Evolutionary conservation across 768 basidiomycete genomes (phyloP).

Genomic region (Russula sp.): DNA sequence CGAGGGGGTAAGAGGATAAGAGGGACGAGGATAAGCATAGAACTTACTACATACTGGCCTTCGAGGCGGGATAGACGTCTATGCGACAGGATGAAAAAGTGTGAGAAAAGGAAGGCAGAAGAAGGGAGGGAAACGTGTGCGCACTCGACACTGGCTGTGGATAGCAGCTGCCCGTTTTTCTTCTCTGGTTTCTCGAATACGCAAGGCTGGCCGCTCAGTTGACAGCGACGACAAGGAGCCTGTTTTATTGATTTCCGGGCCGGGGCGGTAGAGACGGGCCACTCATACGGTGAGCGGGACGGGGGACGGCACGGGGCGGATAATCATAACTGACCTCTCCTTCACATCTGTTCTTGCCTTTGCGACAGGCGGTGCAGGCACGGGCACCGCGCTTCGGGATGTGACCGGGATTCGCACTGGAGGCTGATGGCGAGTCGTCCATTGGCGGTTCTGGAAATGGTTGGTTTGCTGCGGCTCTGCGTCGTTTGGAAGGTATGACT

Average conservation of each 20-base stretch:
- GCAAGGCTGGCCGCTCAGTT: conserved; percentile 74
- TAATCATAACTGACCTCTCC: conserved; percentile 64
- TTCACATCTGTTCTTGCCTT: conserved; percentile 91
- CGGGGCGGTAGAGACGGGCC: conserved; percentile 77
- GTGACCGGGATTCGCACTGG: conserved; percentile 46
- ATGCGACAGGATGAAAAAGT: conserved; percentile 17
- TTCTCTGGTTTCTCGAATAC: conserved; percentile 91
- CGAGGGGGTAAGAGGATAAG: conserved; percentile 11
- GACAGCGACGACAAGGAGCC: conserved; percentile 90
- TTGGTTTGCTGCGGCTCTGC: conserved; percentile 44
- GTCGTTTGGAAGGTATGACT: conserved; percentile 49
- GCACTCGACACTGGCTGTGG: conserved; percentile 72
- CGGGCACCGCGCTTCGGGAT: conserved; percentile 88
- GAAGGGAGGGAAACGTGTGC: conserved; percentile 36
- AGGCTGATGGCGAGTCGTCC: conserved; percentile 31
- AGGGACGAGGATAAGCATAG: conserved; percentile 6
- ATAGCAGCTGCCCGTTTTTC: conserved; percentile 61
- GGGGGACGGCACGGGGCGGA: conserved; percentile 32
- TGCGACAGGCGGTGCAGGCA: conserved; percentile 85
- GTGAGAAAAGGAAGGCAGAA: conserved; percentile 20
- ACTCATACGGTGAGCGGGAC: conserved; percentile 47
- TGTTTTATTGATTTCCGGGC: conserved; percentile 41
- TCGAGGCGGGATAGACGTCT: conserved; percentile 83
- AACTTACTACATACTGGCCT: conserved; percentile 74
- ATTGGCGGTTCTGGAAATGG: conserved; percentile 33